A percentile compares a stretch with the other conserved stretches of the same genome.
phyloP scores from a whole-genome alignment of 352 stramenopile species.

The Blastocystis sp. region DNA sequence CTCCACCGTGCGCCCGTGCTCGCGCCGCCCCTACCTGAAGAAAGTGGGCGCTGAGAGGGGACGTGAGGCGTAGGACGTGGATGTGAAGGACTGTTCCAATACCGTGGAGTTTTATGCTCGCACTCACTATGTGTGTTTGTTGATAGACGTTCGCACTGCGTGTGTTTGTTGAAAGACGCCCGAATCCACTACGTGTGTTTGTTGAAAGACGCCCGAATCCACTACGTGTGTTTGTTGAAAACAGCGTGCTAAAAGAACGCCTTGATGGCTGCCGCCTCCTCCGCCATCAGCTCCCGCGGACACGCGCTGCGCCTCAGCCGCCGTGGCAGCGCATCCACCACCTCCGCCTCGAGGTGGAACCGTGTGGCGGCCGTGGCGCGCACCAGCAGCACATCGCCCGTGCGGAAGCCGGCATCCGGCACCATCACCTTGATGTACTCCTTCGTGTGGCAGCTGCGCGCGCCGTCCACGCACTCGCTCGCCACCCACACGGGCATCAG shows the following conservation, averaged over 20 bases:
- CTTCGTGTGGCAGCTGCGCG: conserved; percentile 83
- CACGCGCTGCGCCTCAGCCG: not conserved
- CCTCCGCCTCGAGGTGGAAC: conserved; percentile 40
- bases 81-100: not conserved
- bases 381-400: conserved; percentile 31
- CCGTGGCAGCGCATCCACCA: not conserved
- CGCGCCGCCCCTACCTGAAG: not conserved
- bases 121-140: not conserved
- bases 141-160: not conserved
- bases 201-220: not conserved
- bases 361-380: not conserved
- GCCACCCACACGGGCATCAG: conserved; percentile 74
- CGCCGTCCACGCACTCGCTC: conserved; percentile 79
- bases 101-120: not conserved
- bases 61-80: not conserved
- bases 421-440: conserved; percentile 84
- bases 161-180: not conserved
- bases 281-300: not conserved
- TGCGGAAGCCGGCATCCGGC: not conserved
- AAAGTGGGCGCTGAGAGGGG: not conserved
- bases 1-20: not conserved
- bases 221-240: not conserved
- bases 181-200: not conserved
- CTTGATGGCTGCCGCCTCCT: not conserved
- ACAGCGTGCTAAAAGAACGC: not conserved